Conservation (phyloP, 495 filamentous ascomycete genomes). For the Chaetomium tenue region DNA sequence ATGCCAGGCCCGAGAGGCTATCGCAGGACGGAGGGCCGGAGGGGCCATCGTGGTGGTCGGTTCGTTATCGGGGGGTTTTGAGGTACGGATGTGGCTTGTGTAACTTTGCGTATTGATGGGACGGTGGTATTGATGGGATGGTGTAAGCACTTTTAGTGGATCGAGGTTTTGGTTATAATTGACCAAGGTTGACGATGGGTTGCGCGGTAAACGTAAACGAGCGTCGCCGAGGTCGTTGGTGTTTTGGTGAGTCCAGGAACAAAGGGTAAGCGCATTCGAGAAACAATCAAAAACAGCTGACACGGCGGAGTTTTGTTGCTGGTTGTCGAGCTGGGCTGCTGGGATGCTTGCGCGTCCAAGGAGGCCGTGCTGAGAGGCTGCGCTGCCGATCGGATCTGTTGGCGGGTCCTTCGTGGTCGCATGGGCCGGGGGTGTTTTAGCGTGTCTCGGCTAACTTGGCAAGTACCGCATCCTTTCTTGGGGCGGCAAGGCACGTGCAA, state of each 20-base stretch:
- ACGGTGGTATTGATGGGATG: too few species aligned
- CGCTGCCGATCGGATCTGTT: background rate
- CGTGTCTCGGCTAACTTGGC: background rate
- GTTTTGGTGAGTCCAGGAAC: background rate
- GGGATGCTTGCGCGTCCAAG: conserved; percentile 16
- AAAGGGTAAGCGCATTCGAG: background rate
- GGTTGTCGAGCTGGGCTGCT: background rate
- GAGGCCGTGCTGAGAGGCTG: background rate
- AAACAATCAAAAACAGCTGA: background rate
- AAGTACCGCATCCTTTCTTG: conserved; percentile 3
- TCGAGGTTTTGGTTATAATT: background rate
- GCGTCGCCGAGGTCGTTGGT: background rate
- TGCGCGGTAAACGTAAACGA: background rate
- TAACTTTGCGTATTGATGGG: background rate
- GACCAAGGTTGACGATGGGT: background rate
- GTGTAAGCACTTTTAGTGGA: too few species aligned
- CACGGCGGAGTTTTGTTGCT: background rate
- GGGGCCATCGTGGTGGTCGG: conserved; percentile 3
- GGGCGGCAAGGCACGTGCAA: background rate
- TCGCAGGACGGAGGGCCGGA: conserved; percentile 3
- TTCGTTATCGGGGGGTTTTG: background rate
- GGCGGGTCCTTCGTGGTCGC: conserved; percentile 11
- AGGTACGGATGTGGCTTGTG: background rate
- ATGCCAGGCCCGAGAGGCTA: background rate
- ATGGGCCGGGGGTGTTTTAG: conserved; percentile 14